phyloP scores from a whole-genome alignment of 768 basidiomycete genomes.

The Xanthoconium stramineum region DNA sequence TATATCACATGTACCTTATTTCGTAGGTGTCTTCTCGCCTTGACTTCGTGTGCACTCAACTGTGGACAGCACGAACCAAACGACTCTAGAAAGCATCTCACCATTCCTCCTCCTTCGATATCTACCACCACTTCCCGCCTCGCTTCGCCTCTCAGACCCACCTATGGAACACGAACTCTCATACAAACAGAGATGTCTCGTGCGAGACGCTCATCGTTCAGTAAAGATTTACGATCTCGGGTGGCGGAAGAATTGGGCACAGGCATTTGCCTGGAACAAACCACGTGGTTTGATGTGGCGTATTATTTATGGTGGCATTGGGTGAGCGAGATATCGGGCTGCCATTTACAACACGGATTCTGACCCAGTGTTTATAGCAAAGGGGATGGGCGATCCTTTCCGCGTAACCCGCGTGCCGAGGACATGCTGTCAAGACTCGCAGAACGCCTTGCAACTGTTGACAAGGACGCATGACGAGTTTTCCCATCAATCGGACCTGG shows the following conservation, averaged over 20 bases:
- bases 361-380: slow-evolving; percentile 33
- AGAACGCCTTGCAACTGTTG: slow-evolving; percentile 53
- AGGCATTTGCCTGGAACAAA: slow-evolving; percentile 60
- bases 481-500: background rate
- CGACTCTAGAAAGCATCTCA: slow-evolving; percentile 75
- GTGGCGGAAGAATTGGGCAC: slow-evolving; percentile 65
- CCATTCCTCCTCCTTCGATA: slow-evolving; percentile 72
- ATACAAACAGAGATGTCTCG: slow-evolving; percentile 58
- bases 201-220: slow-evolving; percentile 58
- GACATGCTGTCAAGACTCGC: slow-evolving; percentile 66
- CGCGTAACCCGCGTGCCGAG: slow-evolving; percentile 65
- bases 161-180: slow-evolving; percentile 72
- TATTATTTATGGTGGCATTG: slow-evolving; percentile 57
- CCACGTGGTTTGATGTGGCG: slow-evolving; percentile 52
- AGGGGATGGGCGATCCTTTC: slow-evolving; percentile 68
- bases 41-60: background rate
- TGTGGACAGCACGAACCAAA: slow-evolving; percentile 69
- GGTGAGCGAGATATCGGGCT: slow-evolving; percentile 41
- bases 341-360: background rate
- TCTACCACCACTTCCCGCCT: slow-evolving; percentile 56
- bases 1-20: slow-evolving; percentile 75
- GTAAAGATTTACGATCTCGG: slow-evolving; percentile 73
- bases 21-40: slow-evolving; percentile 43
- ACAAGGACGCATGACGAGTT: slow-evolving; percentile 41
- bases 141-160: slow-evolving; percentile 57